A percentile compares a stretch with the other conserved stretches of the same genome.
These are phyloP conservation scores for Nectriaceae sp. DNA, from an alignment of 2,329 filamentous ascomycete genomes.

Conservation along the genomic window DNA sequence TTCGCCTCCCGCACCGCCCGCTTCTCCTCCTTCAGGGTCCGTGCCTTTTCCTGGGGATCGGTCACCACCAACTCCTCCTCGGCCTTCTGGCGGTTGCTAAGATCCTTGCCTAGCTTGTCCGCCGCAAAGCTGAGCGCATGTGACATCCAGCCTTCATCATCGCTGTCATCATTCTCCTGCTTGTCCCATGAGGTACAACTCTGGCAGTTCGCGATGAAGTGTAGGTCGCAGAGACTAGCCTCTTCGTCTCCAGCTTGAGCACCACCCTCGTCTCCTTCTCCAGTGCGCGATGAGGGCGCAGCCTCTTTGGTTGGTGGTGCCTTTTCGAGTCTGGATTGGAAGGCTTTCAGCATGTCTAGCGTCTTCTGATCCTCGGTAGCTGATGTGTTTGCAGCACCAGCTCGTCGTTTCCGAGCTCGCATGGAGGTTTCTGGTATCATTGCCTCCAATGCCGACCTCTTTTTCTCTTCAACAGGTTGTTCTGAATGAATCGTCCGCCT, in stretches of 20 bases:
- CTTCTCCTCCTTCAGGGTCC: slow-evolving; percentile 68
- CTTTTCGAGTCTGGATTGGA: slow-evolving; percentile 74
- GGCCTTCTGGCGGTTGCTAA: slow-evolving; percentile 87
- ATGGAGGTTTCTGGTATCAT: slow-evolving; percentile 75
- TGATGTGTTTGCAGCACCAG: slow-evolving; percentile 53
- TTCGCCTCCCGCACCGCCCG: slow-evolving; percentile 58
- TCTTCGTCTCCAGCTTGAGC: slow-evolving; percentile 58
- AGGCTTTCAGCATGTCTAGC: slow-evolving; percentile 73
- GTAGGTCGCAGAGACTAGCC: slow-evolving; percentile 80
- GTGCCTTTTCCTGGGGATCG: slow-evolving; percentile 83
- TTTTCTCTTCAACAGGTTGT: slow-evolving; percentile 54
- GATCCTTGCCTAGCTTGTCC: slow-evolving; percentile 86
- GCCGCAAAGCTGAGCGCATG: slow-evolving; percentile 85
- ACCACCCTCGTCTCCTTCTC: slow-evolving; percentile 26
- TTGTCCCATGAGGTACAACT: slow-evolving; percentile 87
- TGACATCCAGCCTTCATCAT: slow-evolving; percentile 78
- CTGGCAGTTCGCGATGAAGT: slow-evolving; percentile 95
- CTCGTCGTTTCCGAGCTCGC: slow-evolving; percentile 69
- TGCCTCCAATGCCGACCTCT: slow-evolving; percentile 68
- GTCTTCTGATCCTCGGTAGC: slow-evolving; percentile 63
- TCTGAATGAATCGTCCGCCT: slow-evolving; percentile 60
- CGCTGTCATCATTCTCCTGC: slow-evolving; percentile 58
- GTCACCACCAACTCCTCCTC: slow-evolving; percentile 92
- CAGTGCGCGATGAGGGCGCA: slow-evolving; percentile 9
- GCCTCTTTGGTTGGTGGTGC: slow-evolving; percentile 43